phyloP scores from a whole-genome alignment of 805 yeast genomes.

The Blastobotrys parvus region DNA sequence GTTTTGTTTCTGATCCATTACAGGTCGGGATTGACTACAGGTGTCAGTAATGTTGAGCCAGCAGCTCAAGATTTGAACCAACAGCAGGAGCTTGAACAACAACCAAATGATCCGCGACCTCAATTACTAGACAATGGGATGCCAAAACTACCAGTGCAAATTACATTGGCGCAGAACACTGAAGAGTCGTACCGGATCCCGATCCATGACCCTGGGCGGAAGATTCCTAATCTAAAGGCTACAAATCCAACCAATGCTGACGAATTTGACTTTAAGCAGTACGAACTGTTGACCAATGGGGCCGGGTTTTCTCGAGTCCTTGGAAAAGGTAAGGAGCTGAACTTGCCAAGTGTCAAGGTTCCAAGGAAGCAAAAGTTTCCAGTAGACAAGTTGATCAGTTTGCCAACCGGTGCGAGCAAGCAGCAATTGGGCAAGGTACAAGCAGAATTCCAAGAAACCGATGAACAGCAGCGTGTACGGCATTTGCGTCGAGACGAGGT shows the following conservation, averaged over 20 bases:
- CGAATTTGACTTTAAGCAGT: not conserved
- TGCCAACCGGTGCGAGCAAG: constrained; percentile 7
- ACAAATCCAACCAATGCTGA: not conserved
- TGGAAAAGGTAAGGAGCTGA: not conserved
- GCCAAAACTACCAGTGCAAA: too few species aligned
- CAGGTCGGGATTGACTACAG: not conserved
- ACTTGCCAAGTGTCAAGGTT: constrained; percentile 1
- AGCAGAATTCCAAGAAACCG: constrained; percentile 14
- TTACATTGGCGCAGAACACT: too few species aligned
- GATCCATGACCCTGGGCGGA: too few species aligned
- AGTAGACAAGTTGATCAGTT: constrained; percentile 14
- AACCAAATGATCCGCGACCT: too few species aligned
- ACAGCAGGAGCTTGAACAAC: too few species aligned
- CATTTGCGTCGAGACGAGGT: constrained; percentile 27
- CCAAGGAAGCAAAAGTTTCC: constrained; percentile 8
- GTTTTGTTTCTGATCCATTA: not conserved
- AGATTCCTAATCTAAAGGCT: not conserved
- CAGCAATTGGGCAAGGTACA: constrained; percentile 13
- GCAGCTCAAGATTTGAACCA: too few species aligned
- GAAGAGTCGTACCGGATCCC: too few species aligned
- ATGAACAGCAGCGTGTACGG: constrained; percentile 14
- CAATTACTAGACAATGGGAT: too few species aligned
- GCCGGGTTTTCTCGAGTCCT: constrained; percentile 9
- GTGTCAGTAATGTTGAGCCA: too few species aligned
- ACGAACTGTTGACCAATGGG: constrained; percentile 12